Evolutionary conservation across 2,329 filamentous ascomycete genomes (phyloP).

Genomic region (Graphium sp.): DNA sequence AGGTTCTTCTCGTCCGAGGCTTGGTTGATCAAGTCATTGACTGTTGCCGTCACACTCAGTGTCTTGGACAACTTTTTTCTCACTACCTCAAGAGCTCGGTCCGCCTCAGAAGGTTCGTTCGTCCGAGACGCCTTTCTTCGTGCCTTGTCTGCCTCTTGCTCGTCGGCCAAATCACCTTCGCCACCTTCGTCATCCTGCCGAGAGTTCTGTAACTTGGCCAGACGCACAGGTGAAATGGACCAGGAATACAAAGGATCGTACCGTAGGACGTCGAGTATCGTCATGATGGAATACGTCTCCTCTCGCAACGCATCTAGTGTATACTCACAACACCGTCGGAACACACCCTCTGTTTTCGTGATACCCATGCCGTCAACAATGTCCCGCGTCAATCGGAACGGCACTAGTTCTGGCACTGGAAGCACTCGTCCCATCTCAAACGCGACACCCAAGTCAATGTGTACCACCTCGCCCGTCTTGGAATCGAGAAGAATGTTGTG

Average conservation of each 20-base stretch:
- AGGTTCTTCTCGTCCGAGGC: constrained; percentile 86
- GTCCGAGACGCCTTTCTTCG: constrained; percentile 16
- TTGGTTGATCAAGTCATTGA: constrained; percentile 93
- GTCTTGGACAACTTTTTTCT: constrained; percentile 92
- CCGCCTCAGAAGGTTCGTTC: constrained; percentile 59
- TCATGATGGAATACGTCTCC: constrained; percentile 96
- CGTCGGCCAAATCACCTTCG: constrained; percentile 15
- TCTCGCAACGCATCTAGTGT: constrained; percentile 89
- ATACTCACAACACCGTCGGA: constrained; percentile 95
- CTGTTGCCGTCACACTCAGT: constrained; percentile 82
- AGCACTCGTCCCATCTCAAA: constrained; percentile 95
- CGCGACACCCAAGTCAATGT: constrained; percentile 92
- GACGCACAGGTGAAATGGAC: constrained; percentile 61
- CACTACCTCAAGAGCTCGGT: constrained; percentile 80
- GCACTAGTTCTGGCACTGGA: constrained; percentile 86
- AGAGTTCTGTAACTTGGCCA: constrained; percentile 48
- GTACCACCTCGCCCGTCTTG: constrained; percentile 80
- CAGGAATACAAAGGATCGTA: constrained; percentile 95
- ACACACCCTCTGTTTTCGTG: constrained; percentile 87
- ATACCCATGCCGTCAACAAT: constrained; percentile 96
- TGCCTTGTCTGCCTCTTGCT: constrained; percentile 21
- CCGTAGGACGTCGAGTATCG: constrained; percentile 89
- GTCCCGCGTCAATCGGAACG: constrained; percentile 85
- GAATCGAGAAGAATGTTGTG: constrained; percentile 93
- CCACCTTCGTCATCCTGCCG: constrained; percentile 31